Evolutionary conservation across 805 yeast species (phyloP).

Genomic region (Lipomyces anomalus): DNA sequence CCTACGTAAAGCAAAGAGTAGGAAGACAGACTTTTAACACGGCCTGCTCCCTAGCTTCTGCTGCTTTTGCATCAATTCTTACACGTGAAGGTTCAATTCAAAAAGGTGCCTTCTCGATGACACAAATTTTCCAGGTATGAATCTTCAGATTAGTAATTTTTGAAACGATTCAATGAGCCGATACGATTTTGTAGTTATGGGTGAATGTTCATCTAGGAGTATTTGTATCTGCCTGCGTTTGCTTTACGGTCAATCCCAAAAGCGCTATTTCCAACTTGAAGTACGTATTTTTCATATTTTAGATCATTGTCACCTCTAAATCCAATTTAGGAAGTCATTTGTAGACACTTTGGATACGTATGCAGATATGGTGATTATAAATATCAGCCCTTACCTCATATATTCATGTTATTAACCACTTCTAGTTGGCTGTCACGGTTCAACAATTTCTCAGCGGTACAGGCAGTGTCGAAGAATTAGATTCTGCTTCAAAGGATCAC

Average conservation of each 20-base stretch:
- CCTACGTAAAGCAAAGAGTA: conserved; percentile 63
- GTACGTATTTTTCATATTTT: conserved; percentile 39
- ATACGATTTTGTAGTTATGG: conserved; percentile 49
- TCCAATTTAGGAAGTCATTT: background rate
- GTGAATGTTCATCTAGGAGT: conserved; percentile 59
- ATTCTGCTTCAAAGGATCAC: conserved; percentile 8
- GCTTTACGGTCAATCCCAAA: conserved; percentile 61
- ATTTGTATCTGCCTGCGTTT: conserved; percentile 49
- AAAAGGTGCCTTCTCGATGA: conserved; percentile 53
- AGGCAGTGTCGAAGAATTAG: conserved; percentile 15
- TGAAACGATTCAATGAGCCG: no score
- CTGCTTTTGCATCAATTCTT: conserved; percentile 62
- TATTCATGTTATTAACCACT: no score
- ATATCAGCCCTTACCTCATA: no score
- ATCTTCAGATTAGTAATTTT: no score
- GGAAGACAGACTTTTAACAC: conserved; percentile 68
- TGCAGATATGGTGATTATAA: conserved; percentile 37
- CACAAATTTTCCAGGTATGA: no score
- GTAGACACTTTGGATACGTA: conserved; percentile 44
- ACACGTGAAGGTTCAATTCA: conserved; percentile 68
- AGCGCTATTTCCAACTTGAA: conserved; percentile 48
- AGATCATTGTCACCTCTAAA: background rate
- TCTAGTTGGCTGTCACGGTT: conserved; percentile 10
- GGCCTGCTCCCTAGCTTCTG: conserved; percentile 72
- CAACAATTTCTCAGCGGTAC: conserved; percentile 18